Evolutionary conservation across 2,329 filamentous ascomycete species (phyloP).

Genomic region (Fusarium abutilonis): DNA sequence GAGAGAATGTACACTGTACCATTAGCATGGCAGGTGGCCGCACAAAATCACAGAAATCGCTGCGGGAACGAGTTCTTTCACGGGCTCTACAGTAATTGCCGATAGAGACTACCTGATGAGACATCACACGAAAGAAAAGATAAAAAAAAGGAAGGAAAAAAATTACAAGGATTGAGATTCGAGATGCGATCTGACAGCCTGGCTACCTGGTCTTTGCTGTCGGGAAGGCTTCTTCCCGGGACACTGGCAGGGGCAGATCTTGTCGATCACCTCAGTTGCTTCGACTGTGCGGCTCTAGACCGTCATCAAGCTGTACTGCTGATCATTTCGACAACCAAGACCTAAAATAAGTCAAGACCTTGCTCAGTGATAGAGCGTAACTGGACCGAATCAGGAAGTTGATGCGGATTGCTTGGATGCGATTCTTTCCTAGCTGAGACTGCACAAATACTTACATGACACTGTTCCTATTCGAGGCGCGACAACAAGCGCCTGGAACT

Average conservation of each 20-base stretch:
- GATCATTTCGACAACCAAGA: background rate
- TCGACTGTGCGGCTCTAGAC: slow-evolving; percentile 38
- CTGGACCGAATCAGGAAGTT: slow-evolving; percentile 23
- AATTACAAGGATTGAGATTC: slow-evolving; percentile 10
- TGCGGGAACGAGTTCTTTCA: background rate
- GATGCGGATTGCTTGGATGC: slow-evolving; percentile 4
- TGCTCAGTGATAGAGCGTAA: slow-evolving; percentile 3
- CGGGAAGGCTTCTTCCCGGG: slow-evolving; percentile 39
- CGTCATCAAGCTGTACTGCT: slow-evolving; percentile 16
- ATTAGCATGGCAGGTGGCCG: background rate
- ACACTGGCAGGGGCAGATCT: slow-evolving; percentile 43
- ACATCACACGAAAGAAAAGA: background rate
- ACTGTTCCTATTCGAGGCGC: slow-evolving; percentile 33
- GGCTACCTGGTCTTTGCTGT: slow-evolving; percentile 21
- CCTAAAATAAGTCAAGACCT: background rate
- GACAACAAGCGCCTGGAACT: slow-evolving; percentile 13
- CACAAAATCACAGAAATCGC: background rate
- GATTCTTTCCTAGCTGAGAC: slow-evolving; percentile 26
- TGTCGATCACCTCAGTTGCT: slow-evolving; percentile 41
- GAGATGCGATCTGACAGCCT: slow-evolving; percentile 28
- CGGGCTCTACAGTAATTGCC: slow-evolving; percentile 1
- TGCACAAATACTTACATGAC: slow-evolving; percentile 19
- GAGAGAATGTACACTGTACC: slow-evolving; percentile 1
- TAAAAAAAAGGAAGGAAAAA: background rate
- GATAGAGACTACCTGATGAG: slow-evolving; percentile 2